phyloP scores from a whole-genome alignment of 2,329 filamentous ascomycete species.

The Atkinsonella texensis region DNA sequence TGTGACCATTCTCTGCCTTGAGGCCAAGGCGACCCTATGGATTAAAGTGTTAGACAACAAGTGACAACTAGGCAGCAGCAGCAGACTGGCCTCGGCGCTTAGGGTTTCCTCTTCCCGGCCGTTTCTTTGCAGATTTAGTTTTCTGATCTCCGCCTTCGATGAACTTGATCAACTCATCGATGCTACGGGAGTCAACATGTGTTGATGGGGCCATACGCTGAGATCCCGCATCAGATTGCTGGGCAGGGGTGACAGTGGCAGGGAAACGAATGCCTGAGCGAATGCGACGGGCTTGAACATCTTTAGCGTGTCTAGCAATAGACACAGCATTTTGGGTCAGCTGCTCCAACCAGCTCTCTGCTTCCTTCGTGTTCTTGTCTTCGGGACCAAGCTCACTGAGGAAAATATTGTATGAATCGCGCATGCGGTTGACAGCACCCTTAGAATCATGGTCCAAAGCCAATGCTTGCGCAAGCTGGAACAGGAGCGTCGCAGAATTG shows the following conservation, averaged over 20 bases:
- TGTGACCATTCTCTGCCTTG: no score
- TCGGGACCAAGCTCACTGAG: constrained; percentile 72
- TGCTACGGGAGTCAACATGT: constrained; percentile 62
- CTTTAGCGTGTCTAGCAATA: constrained; percentile 88
- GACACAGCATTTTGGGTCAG: constrained; percentile 90
- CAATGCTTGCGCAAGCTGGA: constrained; percentile 92
- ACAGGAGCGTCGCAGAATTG: constrained; percentile 87
- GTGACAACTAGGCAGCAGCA: neutral
- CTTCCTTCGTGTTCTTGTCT: constrained; percentile 96
- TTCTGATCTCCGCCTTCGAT: constrained; percentile 66
- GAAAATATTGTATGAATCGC: constrained; percentile 95
- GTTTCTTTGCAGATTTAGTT: constrained; percentile 43
- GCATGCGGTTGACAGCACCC: constrained; percentile 83
- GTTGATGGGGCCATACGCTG: constrained; percentile 18
- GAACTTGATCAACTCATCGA: constrained; percentile 87
- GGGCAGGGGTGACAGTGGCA: constrained; percentile 15
- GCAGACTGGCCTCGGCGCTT: constrained; percentile 34
- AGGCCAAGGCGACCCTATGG: no score
- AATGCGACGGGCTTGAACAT: constrained; percentile 63
- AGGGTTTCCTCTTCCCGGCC: constrained; percentile 39
- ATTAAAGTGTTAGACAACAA: neutral
- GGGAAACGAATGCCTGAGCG: constrained; percentile 59
- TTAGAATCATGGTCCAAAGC: constrained; percentile 94
- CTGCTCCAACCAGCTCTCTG: constrained; percentile 91
- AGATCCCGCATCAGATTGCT: constrained; percentile 18